Percentiles rank a stretch among this genome's conserved stretches.
These are phyloP conservation scores for Cyberlindnera samutprakarnensis DNA, from an alignment of 805 yeast species.

Conservation along the genomic window DNA sequence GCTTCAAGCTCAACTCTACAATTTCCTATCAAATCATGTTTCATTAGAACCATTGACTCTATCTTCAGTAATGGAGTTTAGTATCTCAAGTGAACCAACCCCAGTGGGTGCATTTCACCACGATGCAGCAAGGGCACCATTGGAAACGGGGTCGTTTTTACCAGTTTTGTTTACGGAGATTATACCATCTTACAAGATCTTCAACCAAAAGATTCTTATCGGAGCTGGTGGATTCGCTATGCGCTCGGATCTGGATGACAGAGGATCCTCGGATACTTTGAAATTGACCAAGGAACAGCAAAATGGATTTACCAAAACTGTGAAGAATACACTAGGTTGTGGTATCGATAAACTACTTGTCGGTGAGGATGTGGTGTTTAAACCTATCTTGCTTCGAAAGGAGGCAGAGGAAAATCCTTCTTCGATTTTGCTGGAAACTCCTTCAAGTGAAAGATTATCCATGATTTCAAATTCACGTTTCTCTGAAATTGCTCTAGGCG, in stretches of 20 bases:
- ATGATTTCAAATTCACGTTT: slow-evolving; percentile 23
- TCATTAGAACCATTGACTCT: slow-evolving; percentile 36
- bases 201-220: slow-evolving; percentile 42
- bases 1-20: slow-evolving; percentile 33
- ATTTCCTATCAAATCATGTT: slow-evolving; percentile 38
- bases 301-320: slow-evolving; percentile 44
- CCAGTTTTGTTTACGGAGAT: slow-evolving; percentile 59
- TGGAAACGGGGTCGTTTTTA: slow-evolving; percentile 53
- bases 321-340: slow-evolving; percentile 58
- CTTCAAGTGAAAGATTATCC: slow-evolving; percentile 32
- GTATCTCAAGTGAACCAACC: slow-evolving; percentile 60
- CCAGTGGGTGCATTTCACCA: slow-evolving; percentile 34
- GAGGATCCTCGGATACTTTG: slow-evolving; percentile 9
- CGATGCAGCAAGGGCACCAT: slow-evolving; percentile 46
- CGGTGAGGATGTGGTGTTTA: slow-evolving; percentile 50
- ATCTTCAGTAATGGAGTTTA: slow-evolving; percentile 52
- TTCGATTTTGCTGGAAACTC: slow-evolving; percentile 40
- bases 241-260: background rate
- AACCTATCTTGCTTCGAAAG: slow-evolving; percentile 36
- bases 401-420: slow-evolving; percentile 30
- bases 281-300: slow-evolving; percentile 26
- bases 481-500: background rate
- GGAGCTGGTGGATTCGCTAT: slow-evolving; percentile 42
- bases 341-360: slow-evolving; percentile 52
- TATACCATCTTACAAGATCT: slow-evolving; percentile 47